Base-by-base conservation (phyloP, 1,139 yeast genomes). In the Candida sp. region DNA sequence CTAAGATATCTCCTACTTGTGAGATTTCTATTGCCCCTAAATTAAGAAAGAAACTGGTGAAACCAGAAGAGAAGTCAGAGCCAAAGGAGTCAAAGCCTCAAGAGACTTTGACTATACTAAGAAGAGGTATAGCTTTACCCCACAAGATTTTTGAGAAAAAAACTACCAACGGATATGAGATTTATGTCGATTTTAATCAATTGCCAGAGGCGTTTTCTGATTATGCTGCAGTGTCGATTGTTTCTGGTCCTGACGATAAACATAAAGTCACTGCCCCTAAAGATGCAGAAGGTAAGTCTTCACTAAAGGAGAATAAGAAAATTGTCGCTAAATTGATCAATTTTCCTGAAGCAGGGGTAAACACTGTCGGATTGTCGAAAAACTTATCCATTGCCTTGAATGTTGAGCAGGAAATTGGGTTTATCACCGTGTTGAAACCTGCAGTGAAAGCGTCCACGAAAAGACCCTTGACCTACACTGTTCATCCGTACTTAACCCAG, bases 1-100 rank as follows among this genome's bases (percentile, higher is more conserved):
- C 89, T 1, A 75, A 77, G 49, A 64, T 93, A 7, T 77, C 84
- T 0, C 85, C 88, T 2, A 80, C 81, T 48, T 81, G 96, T 22
- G 96, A 91, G 56, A 79, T 91, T 7, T 81, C 88, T 38, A 83
- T 93, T 43, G 90, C 96, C 3, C 97, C 97, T 8, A 85, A 86
- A 58, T 73, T 76, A 22, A 64, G 82, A 51, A 66, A 64, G 54
- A 60, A 63, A 37, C 42, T 67, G 6, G 59, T 56, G 38, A 56
- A 70, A 11, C 58, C 66, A 5, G 63, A 73, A 1, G 61, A 69
- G 4, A 63, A 63, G 43, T n/a, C n/a, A n/a, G n/a, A n/a, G n/a
- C 56, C 57, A 22, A 39, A 44, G 34, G 47, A 64, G 3, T 57
- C 60, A 21, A 46, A 47, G 22, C 32, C 29, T 3, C 32, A 42